These are phyloP conservation scores for Citeromyces siamensis DNA, from an alignment of 1,139 yeast genomes.

Conservation along the genomic window DNA sequence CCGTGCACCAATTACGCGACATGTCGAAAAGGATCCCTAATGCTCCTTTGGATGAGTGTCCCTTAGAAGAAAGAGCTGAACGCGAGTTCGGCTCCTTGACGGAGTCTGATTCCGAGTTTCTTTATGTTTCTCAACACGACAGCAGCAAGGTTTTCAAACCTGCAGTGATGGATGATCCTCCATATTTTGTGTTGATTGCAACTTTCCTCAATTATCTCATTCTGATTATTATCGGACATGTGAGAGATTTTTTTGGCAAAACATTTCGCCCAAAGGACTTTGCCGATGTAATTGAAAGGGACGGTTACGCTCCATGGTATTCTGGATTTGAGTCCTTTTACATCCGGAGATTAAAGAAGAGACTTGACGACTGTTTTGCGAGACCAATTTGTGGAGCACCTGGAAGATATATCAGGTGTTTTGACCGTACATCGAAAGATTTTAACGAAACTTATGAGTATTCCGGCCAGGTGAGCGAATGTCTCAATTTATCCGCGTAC, in stretches of 20 bases:
- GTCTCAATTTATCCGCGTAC: slow-evolving; percentile 81
- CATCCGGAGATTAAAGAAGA: slow-evolving; percentile 79
- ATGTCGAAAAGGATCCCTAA: slow-evolving; percentile 24
- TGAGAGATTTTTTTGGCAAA: slow-evolving; percentile 80
- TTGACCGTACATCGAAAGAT: slow-evolving; percentile 59
- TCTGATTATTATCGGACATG: slow-evolving; percentile 78
- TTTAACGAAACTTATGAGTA: slow-evolving; percentile 48
- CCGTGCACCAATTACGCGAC: too few relatives aligned
- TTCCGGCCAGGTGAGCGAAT: slow-evolving; percentile 64
- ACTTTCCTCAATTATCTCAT: slow-evolving; percentile 80
- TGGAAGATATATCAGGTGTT: slow-evolving; percentile 77
- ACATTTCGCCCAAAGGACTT: slow-evolving; percentile 54
- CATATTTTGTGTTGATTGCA: slow-evolving; percentile 62
- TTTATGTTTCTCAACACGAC: slow-evolving; percentile 39
- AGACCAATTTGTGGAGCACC: slow-evolving; percentile 97
- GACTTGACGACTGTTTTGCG: slow-evolving; percentile 91
- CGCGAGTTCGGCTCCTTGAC: slow-evolving; percentile 54
- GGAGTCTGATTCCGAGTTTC: slow-evolving; percentile 30
- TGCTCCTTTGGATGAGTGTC: slow-evolving; percentile 33
- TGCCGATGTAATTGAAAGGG: slow-evolving; percentile 55
- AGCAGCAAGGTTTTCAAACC: slow-evolving; percentile 41
- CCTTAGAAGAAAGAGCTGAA: slow-evolving; percentile 41
- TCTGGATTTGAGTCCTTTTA: slow-evolving; percentile 91
- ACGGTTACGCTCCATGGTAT: slow-evolving; percentile 96
- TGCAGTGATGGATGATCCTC: slow-evolving; percentile 77